Evolutionary conservation across 306 rosid species (phyloP).

Genomic region (Leucaena leucocephala): DNA sequence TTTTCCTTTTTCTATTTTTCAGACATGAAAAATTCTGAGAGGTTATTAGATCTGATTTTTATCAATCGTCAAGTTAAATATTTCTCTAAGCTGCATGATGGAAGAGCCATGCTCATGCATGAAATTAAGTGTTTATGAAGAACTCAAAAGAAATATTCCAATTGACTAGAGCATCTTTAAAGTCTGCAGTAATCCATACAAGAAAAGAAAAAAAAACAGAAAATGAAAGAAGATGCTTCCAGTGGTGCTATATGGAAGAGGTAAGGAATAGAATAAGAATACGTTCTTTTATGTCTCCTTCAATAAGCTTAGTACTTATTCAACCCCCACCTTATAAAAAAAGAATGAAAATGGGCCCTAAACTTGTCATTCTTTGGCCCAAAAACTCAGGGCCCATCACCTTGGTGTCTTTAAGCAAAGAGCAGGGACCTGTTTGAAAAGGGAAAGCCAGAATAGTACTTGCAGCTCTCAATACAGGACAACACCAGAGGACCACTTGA

Average conservation of each 20-base stretch:
- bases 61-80: constrained; percentile 35
- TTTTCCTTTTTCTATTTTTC: constrained; percentile 25
- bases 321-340: constrained; percentile 56
- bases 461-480: constrained; percentile 46
- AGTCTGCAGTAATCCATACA: constrained; percentile 36
- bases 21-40: constrained; percentile 58
- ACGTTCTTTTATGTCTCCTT: constrained; percentile 84
- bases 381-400: constrained; percentile 46
- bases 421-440: constrained; percentile 41
- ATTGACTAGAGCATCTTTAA: constrained; percentile 63
- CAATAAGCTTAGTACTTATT: constrained; percentile 91
- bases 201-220: constrained; percentile 22
- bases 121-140: constrained; percentile 42
- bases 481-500: constrained; percentile 49
- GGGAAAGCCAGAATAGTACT: constrained; percentile 53
- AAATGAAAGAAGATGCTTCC: constrained; percentile 58
- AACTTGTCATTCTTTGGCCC: constrained; percentile 53
- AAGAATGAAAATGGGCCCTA: constrained; percentile 45
- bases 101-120: constrained; percentile 44
- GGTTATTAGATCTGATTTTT: constrained; percentile 36
- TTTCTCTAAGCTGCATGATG: constrained; percentile 1
- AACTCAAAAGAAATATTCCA: constrained; percentile 61
- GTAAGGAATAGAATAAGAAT: constrained; percentile 83
- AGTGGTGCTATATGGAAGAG: constrained; percentile 54
- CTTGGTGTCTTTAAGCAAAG: constrained; percentile 51